These are phyloP conservation scores for Endogone sp. DNA, from an alignment of 192 early-diverging fungal species.

Conservation along the genomic window DNA sequence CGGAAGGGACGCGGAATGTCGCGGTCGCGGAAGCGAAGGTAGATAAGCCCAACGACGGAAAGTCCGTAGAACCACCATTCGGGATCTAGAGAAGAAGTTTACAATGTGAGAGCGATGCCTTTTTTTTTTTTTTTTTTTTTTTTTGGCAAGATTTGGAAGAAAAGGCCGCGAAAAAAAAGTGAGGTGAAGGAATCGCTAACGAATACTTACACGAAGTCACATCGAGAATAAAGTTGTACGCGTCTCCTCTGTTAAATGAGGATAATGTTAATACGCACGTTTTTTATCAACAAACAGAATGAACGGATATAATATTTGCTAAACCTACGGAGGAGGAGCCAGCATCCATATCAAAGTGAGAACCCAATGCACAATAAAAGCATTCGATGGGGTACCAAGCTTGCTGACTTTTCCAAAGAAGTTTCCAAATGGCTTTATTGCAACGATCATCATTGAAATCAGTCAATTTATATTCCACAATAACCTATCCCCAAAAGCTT, in stretches of 20 bases:
- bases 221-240: constrained; percentile 60
- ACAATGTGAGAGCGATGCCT: too few species aligned
- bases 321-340: constrained; percentile 49
- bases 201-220: constrained; percentile 36
- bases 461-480: too few species aligned
- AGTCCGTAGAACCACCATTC: constrained; percentile 58
- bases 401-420: constrained; percentile 38
- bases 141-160: too few species aligned
- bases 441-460: too few species aligned
- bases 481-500: too few species aligned
- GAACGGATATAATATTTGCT: neutral
- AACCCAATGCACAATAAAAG: constrained; percentile 37
- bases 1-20: constrained; percentile 42
- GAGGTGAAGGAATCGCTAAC: too few species aligned
- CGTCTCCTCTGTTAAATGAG: constrained; percentile 6
- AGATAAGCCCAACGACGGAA: constrained; percentile 47
- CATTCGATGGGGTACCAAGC: constrained; percentile 38
- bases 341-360: constrained; percentile 47
- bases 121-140: too few species aligned
- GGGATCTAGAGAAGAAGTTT: too few species aligned
- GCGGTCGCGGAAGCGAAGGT: constrained; percentile 39
- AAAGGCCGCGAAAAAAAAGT: too few species aligned
- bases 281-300: neutral
- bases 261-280: neutral
- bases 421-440: constrained; percentile 35